Conservation (phyloP, 73 alveolate genomes). For the Paramecium octaurelia region DNA sequence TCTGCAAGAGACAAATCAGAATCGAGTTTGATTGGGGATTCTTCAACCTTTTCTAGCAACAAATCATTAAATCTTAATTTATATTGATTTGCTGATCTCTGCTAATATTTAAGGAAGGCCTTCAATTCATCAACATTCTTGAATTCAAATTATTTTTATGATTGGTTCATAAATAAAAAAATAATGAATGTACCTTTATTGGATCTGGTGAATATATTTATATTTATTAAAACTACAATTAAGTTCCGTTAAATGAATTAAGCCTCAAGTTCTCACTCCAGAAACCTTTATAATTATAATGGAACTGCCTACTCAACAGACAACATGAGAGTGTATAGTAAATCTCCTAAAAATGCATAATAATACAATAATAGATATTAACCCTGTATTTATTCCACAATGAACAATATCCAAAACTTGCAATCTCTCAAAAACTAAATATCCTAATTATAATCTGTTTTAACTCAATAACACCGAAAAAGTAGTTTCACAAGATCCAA, state of each 20-base stretch:
- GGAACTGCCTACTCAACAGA: slow-evolving; percentile 16
- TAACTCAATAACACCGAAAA: neutral
- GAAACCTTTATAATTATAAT: neutral
- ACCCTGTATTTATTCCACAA: slow-evolving; percentile 4
- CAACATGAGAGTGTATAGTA: neutral
- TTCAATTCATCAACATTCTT: neutral
- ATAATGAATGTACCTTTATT: neutral
- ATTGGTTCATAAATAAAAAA: neutral
- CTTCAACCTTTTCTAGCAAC: neutral
- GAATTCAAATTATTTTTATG: neutral
- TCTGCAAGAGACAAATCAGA: neutral
- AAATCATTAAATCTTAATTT: neutral
- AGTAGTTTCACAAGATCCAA: neutral
- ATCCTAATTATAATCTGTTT: neutral
- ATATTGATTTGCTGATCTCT: neutral
- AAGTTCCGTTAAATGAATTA: slow-evolving; percentile 32
- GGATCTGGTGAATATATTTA: neutral
- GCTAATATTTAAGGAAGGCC: neutral
- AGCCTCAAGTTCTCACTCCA: neutral
- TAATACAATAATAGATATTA: neutral
- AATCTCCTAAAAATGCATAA: neutral
- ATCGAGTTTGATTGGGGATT: neutral
- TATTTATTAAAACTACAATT: neutral
- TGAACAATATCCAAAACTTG: neutral
- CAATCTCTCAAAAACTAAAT: neutral